These are phyloP conservation scores for Ascochyta clinopodiicola DNA, from an alignment of 2,329 filamentous ascomycete genomes.

Conservation along the genomic window DNA sequence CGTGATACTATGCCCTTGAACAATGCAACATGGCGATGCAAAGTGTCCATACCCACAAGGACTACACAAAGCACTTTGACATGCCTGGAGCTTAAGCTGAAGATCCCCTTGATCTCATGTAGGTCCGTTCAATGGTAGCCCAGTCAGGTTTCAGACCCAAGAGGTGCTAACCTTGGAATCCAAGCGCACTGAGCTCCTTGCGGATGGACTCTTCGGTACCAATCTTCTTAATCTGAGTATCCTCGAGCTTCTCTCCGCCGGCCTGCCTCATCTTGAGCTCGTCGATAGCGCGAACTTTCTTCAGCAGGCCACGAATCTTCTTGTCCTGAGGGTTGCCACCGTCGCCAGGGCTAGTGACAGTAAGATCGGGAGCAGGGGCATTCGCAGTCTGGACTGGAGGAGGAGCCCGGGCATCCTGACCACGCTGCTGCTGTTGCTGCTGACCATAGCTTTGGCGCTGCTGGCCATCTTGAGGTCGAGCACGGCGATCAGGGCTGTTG, in stretches of 20 bases:
- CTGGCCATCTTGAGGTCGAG: constrained; percentile 35
- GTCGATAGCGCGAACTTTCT: constrained; percentile 98
- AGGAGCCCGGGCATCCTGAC: constrained; percentile 26
- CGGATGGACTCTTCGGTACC: constrained; percentile 83
- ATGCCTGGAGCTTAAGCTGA: no score
- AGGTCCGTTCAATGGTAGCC: background rate
- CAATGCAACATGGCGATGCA: no score
- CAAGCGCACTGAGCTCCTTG: constrained; percentile 76
- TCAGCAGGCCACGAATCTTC: constrained; percentile 90
- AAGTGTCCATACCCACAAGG: no score
- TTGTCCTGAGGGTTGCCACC: constrained; percentile 80
- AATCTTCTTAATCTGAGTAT: constrained; percentile 99
- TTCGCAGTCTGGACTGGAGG: constrained; percentile 42
- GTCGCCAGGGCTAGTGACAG: constrained; percentile 60
- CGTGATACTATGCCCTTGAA: background rate
- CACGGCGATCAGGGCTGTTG: constrained; percentile 40
- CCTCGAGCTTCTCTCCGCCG: constrained; percentile 93
- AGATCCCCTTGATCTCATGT: background rate
- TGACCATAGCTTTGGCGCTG: constrained; percentile 35
- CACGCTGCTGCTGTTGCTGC: constrained; percentile 33
- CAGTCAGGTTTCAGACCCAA: constrained; percentile 11
- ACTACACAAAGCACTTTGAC: no score
- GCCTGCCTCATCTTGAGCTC: constrained; percentile 97
- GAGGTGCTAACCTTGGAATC: constrained; percentile 41
- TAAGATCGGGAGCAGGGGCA: constrained; percentile 55